phyloP scores from a whole-genome alignment of 805 yeast species.

The Danielia oregonensis region DNA sequence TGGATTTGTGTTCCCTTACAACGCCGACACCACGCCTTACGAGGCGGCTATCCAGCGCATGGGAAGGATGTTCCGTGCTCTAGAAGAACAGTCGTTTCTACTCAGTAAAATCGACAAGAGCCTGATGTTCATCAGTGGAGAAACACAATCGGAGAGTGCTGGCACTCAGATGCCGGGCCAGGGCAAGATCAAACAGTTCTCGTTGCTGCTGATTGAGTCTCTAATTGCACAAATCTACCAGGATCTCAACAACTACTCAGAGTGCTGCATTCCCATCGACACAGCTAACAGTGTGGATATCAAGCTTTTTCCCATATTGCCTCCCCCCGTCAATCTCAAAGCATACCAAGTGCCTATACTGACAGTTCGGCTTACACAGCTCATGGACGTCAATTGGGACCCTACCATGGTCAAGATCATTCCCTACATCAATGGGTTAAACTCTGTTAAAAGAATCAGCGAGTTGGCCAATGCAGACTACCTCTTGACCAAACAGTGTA shows the following conservation, averaged over 20 bases:
- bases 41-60: constrained; percentile 80
- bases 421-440: constrained; percentile 85
- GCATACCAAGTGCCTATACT: constrained; percentile 89
- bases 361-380: constrained; percentile 66
- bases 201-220: constrained; percentile 54
- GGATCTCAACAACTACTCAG: constrained; percentile 92
- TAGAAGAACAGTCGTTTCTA: constrained; percentile 84
- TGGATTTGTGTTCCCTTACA: constrained; percentile 84
- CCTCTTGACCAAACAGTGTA: constrained; percentile 74
- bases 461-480: constrained; percentile 79
- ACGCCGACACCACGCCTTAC: constrained; percentile 78
- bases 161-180: constrained; percentile 33
- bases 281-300: constrained; percentile 87
- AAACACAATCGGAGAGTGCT: constrained; percentile 4
- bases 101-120: constrained; percentile 50
- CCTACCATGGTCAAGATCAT: constrained; percentile 89
- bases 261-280: constrained; percentile 91
- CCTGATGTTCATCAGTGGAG: constrained; percentile 34
- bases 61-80: constrained; percentile 82
- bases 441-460: constrained; percentile 74
- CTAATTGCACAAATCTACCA: constrained; percentile 87
- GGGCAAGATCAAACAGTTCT: constrained; percentile 29
- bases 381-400: constrained; percentile 93
- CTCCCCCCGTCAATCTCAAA: constrained; percentile 70
- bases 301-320: constrained; percentile 85